A percentile compares a stretch with the other conserved stretches of the same genome.
Conservation (phyloP, 495 filamentous ascomycete species). For the Penicillium angulare region DNA sequence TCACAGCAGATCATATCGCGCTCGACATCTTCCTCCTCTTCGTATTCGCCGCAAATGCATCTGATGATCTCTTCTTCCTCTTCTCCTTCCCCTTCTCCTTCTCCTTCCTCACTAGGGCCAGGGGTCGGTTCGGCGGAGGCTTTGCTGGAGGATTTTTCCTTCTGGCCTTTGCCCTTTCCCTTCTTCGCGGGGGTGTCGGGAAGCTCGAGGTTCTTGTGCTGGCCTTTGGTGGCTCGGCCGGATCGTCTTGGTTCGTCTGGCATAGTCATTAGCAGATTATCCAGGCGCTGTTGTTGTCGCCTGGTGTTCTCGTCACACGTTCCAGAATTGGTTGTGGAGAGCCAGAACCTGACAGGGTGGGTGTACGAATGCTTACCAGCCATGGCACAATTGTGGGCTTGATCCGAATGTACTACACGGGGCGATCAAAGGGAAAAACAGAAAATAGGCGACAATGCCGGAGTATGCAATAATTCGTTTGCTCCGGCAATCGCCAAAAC, state of each 20-base stretch:
- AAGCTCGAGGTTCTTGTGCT: constrained; percentile 80
- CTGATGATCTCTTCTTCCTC: constrained; percentile 76
- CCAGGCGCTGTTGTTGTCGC: not conserved
- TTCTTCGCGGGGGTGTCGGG: constrained; percentile 63
- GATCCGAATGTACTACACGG: constrained; percentile 30
- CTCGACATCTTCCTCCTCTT: constrained; percentile 78
- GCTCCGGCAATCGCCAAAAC: constrained; percentile 29
- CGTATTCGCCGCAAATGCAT: constrained; percentile 87
- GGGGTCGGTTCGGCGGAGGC: constrained; percentile 50
- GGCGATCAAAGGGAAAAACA: constrained; percentile 24
- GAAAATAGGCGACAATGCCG: constrained; percentile 8
- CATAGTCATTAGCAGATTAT: constrained; percentile 33
- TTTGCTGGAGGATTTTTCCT: constrained; percentile 46
- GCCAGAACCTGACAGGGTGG: constrained; percentile 4
- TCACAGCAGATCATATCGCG: constrained; percentile 91
- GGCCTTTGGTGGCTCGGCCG: constrained; percentile 91
- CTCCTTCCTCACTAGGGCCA: constrained; percentile 60
- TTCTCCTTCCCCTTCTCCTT: constrained; percentile 64
- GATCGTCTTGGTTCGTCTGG: constrained; percentile 88
- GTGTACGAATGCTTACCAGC: constrained; percentile 48
- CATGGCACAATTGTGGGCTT: constrained; percentile 29
- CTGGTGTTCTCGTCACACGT: constrained; percentile 3
- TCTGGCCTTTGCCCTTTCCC: constrained; percentile 58
- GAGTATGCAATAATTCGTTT: too few species aligned
- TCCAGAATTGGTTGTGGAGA: constrained; percentile 3